Base-by-base conservation (phyloP, 1,284 basidiomycete species). In the Phellopilus nigrolimitatus region DNA sequence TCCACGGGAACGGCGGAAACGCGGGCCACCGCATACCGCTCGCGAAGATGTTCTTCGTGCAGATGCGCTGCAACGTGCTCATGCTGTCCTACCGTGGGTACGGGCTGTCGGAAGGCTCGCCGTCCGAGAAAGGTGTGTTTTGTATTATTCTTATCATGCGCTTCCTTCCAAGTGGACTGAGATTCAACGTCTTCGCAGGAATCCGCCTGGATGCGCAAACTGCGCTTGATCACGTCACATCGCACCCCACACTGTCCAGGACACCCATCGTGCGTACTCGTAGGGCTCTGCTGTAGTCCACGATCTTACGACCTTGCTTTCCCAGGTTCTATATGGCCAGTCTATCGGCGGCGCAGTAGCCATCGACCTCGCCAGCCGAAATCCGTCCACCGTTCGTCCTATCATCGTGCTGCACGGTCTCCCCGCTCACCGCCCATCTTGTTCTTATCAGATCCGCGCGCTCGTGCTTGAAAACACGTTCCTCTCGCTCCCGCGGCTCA, bases 341-440 rank as follows among this genome's bases (percentile, higher is more conserved):
- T 94, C 90, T 5, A 91, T 99, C 25, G 95, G 95, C 12, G 95
- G 95, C n/a, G 95, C 95, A 0, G 94, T 98, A 1, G 79, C 89
- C 10, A 88, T 97, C 47, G 87, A 95, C 65, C 82, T 97, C 3
- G 90, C 90, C 0, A 85, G 83, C 51, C 78, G 80, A 33, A 95
- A 95, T 63, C 80, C 88, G 0, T 69, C 76, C 24, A 78, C 82
- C 60, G 88, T 88, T 52, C 43, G 68, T 64, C 40, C 47, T 36
- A n/a, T 37, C 9, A 33, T n/a, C 6, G n/a, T 17, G n/a, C 19
- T 17, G 3, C 15, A 19, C 36, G 13, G 8, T 42, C 49, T 40
- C 24, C 40, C 27, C 48, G 25, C 22, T 27, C 45, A 21, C 42
- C 48, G 8, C 34, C 24, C 19, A n/a, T n/a, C n/a, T n/a, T n/a